Base-by-base conservation (phyloP, 1,139 yeast species). In the Diutina rugosa region DNA sequence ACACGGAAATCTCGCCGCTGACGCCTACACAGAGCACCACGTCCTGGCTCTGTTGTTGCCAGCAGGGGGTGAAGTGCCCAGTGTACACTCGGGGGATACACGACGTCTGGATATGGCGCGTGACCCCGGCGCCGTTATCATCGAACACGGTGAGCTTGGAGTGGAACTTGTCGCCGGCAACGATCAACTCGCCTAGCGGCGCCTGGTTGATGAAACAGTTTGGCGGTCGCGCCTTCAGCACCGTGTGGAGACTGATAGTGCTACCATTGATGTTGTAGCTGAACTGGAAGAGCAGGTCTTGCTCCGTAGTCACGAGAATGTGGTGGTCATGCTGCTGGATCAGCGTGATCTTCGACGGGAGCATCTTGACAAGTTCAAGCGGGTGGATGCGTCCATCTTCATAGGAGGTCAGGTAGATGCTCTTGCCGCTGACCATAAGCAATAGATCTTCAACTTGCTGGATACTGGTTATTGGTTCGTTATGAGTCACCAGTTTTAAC, bases 141-240 rank as follows among this genome's bases (percentile, higher is more conserved):
- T 32, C 44, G 16, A 49, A 49, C 14, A 49, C 18, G 29, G 53
- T 49, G 14, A 49, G 4, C 9, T 30, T 49, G 6, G 44, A n/a
- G 21, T 49, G 53, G 4, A 16, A 49, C 14, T 49, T 49, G 28
- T 49, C 53, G n/a, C 53, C 53, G 32, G 53, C 53, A 16, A 49
- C 44, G 10, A 49, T 49, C 41, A 49, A 7, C 6, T 49, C 44
- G 10, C 53, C 53, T 14, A 49, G 35, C 18, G 53, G 53, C 10
- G 53, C 53, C 12, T 49, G 53, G 28, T 49, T 49, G 28, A 49
- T 49, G 28, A 49, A 49, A 18, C 53, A 16, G 32, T 49, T 29
- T 10, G 53, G 53, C 6, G 26, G 41, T 6, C 53, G 35, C 7
- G 53, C 53, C 44, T 49, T 49, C 44, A 32, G 45, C 44, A 32